Evolutionary conservation across 805 yeast species (phyloP).

Genomic region (Cyberlindnera maritima): DNA sequence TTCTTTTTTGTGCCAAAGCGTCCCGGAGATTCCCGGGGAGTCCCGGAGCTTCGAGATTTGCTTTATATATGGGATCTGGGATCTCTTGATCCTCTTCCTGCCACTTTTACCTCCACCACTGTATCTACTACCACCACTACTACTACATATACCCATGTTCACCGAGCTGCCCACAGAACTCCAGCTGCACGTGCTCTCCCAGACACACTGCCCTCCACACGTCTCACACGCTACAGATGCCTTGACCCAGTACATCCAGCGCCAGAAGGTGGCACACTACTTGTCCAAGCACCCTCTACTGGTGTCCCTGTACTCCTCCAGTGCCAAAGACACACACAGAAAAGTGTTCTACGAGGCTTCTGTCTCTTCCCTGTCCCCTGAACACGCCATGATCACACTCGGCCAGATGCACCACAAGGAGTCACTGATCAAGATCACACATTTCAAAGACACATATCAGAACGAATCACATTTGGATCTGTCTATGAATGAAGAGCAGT

Average conservation of each 20-base stretch:
- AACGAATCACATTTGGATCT: slow-evolving; percentile 10
- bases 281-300: slow-evolving; percentile 1
- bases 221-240: not conserved
- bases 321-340: slow-evolving; percentile 4
- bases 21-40: not conserved
- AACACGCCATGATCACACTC: not conserved
- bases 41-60: not conserved
- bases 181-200: slow-evolving; percentile 10
- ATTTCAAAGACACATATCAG: slow-evolving; percentile 5
- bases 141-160: not conserved
- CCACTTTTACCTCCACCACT: too few species aligned
- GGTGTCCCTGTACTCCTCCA: slow-evolving; percentile 7
- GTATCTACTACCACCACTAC: not conserved
- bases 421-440: slow-evolving; percentile 2
- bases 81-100: not conserved
- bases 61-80: not conserved
- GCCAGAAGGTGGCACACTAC: slow-evolving; percentile 8
- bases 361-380: not conserved
- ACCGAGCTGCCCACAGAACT: slow-evolving; percentile 12
- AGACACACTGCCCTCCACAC: slow-evolving; percentile 6
- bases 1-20: not conserved
- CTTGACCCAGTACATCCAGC: slow-evolving; percentile 2
- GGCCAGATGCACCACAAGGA: slow-evolving; percentile 9
- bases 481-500: slow-evolving; percentile 9
- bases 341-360: slow-evolving; percentile 11